A percentile compares a stretch with the other conserved stretches of the same genome.
Evolutionary conservation across 2,329 filamentous ascomycete genomes (phyloP).

Genomic region (Whalleya microplaca): DNA sequence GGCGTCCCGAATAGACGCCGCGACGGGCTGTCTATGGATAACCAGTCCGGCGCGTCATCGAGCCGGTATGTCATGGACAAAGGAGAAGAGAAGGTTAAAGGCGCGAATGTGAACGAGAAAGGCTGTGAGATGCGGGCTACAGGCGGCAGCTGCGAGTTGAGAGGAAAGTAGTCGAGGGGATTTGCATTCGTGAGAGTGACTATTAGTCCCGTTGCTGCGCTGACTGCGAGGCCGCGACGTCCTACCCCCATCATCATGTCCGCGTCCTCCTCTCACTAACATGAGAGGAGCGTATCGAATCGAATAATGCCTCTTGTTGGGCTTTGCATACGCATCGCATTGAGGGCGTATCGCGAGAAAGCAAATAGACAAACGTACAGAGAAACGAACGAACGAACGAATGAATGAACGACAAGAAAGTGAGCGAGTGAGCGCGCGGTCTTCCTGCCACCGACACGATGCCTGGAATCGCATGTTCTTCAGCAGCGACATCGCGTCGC

Average conservation of each 20-base stretch:
- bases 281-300: constrained; percentile 9
- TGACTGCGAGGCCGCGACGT: constrained; percentile 14
- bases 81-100: constrained; percentile 71
- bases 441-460: background rate
- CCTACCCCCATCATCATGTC: constrained; percentile 28
- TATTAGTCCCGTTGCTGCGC: constrained; percentile 32
- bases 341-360: background rate
- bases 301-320: background rate
- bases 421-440: background rate
- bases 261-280: constrained; percentile 8
- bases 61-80: constrained; percentile 69
- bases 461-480: background rate
- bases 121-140: constrained; percentile 70
- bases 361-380: background rate
- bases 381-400: too few relatives aligned
- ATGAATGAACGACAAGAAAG: background rate
- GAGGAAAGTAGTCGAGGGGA: constrained; percentile 64
- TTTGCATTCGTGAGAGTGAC: constrained; percentile 40
- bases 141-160: constrained; percentile 84
- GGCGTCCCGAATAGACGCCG: constrained; percentile 76
- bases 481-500: background rate
- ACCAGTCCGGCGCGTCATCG: constrained; percentile 68
- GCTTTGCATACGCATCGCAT: background rate
- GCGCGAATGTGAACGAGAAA: constrained; percentile 74
- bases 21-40: constrained; percentile 67